These are phyloP conservation scores for Hanseniaspora valbyensis DNA, from an alignment of 805 yeast genomes.

Conservation along the genomic window DNA sequence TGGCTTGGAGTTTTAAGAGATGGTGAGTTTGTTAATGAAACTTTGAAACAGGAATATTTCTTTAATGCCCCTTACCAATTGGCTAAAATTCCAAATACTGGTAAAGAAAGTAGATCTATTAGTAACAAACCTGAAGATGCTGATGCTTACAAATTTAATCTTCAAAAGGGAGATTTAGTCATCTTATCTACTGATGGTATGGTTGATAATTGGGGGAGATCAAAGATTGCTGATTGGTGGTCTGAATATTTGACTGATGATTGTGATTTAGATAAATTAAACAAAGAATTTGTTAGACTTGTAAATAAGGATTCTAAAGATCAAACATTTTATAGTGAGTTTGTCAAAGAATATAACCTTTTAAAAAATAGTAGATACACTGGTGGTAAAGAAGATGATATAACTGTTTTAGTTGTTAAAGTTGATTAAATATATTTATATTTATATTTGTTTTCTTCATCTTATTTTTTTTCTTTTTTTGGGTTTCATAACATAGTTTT, in stretches of 20 bases:
- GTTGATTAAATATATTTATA: constrained; percentile 31
- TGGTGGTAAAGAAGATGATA: constrained; percentile 95
- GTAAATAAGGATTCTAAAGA: constrained; percentile 65
- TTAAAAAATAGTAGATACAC: constrained; percentile 56
- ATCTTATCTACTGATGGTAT: constrained; percentile 91
- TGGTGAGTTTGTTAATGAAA: constrained; percentile 48
- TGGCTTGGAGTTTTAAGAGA: constrained; percentile 82
- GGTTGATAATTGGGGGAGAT: constrained; percentile 66
- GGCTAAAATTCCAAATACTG: constrained; percentile 64
- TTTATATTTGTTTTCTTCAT: background rate
- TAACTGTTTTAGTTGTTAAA: constrained; percentile 66
- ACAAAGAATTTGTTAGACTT: constrained; percentile 48
- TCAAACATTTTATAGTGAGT: constrained; percentile 67
- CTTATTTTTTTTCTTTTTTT: background rate
- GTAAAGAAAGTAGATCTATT: constrained; percentile 49
- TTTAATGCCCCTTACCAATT: constrained; percentile 90
- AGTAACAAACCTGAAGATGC: constrained; percentile 61
- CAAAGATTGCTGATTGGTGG: constrained; percentile 60
- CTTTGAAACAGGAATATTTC: constrained; percentile 69
- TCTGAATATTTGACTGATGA: constrained; percentile 35
- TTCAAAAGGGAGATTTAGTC: constrained; percentile 62
- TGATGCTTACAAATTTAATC: constrained; percentile 53
- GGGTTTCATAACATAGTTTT: background rate
- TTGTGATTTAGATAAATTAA: constrained; percentile 35
- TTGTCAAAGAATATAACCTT: constrained; percentile 64